phyloP scores from a whole-genome alignment of 257 asterid species.

The Petunia axillaris region DNA sequence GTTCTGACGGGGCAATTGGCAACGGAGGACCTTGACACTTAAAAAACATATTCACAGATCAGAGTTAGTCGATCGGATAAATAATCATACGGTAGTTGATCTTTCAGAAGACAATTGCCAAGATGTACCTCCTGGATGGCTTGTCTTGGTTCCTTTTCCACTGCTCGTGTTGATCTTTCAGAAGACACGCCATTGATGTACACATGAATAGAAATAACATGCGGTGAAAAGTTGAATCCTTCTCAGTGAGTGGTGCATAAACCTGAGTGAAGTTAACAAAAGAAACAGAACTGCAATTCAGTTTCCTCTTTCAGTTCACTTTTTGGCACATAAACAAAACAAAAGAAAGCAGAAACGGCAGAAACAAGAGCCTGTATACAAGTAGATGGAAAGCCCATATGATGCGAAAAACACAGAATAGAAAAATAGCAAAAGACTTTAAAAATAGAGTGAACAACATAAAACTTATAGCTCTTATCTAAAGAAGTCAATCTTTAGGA shows the following conservation, averaged over 20 bases:
- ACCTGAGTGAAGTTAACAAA: slow-evolving; percentile 46
- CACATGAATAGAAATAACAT: slow-evolving; percentile 79
- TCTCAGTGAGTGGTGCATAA: slow-evolving; percentile 78
- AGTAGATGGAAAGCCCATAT: slow-evolving; percentile 15
- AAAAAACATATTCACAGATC: slow-evolving; percentile 27
- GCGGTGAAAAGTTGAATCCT: slow-evolving; percentile 83
- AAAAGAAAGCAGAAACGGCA: not conserved
- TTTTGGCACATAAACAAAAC: not conserved
- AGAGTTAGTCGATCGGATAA: slow-evolving; percentile 27
- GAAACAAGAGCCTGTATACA: not conserved
- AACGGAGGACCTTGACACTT: slow-evolving; percentile 84
- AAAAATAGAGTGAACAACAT: too few species aligned
- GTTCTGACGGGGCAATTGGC: slow-evolving; percentile 76
- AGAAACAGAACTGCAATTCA: not conserved
- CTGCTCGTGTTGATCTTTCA: slow-evolving; percentile 89
- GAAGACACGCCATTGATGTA: slow-evolving; percentile 80
- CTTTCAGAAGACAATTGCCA: not conserved
- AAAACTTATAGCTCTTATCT: too few species aligned
- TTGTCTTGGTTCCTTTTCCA: slow-evolving; percentile 67
- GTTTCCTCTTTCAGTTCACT: not conserved
- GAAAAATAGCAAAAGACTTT: not conserved
- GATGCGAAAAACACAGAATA: not conserved
- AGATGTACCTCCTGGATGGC: slow-evolving; percentile 63
- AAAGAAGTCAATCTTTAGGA: too few species aligned
- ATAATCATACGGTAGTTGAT: not conserved